phyloP scores from a whole-genome alignment of 2,329 filamentous ascomycete genomes.

The Neonectria neomacrospora region DNA sequence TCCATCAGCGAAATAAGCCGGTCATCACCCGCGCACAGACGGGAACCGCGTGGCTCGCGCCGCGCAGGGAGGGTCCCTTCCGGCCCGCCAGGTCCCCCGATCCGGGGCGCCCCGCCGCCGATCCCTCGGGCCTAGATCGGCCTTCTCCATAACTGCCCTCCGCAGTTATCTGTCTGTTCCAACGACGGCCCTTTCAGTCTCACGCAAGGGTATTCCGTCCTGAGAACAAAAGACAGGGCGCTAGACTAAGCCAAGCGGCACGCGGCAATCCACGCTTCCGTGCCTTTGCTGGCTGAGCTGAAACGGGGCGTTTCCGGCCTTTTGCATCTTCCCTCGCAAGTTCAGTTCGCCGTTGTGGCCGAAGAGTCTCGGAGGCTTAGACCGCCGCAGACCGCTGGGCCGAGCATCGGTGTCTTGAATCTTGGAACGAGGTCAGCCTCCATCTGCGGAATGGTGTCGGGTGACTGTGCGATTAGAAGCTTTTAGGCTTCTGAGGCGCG shows the following conservation, averaged over 20 bases:
- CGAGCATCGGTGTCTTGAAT: neutral
- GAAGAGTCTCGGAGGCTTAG: neutral
- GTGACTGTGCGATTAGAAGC: neutral
- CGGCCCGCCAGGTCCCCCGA: slow-evolving; percentile 2
- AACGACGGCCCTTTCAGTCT: neutral
- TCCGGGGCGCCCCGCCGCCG: slow-evolving; percentile 10
- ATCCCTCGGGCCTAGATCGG: slow-evolving; percentile 6
- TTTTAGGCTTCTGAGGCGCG: neutral
- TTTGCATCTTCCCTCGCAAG: too few relatives aligned
- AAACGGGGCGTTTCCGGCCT: neutral
- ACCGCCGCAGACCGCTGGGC: neutral
- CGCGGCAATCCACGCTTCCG: neutral
- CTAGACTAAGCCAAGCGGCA: neutral
- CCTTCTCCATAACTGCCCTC: neutral
- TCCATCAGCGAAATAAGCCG: neutral
- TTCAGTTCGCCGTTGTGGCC: neutral
- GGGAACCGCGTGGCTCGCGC: slow-evolving; percentile 17
- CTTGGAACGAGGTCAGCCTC: neutral
- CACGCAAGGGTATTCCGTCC: neutral
- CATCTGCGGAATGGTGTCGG: neutral
- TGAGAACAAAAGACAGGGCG: neutral
- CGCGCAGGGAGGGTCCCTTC: neutral
- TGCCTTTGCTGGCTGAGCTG: neutral
- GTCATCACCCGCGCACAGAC: slow-evolving; percentile 26
- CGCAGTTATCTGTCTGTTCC: neutral